Conservation (phyloP, 2,329 filamentous ascomycete species). For the Penicillium paneum region DNA sequence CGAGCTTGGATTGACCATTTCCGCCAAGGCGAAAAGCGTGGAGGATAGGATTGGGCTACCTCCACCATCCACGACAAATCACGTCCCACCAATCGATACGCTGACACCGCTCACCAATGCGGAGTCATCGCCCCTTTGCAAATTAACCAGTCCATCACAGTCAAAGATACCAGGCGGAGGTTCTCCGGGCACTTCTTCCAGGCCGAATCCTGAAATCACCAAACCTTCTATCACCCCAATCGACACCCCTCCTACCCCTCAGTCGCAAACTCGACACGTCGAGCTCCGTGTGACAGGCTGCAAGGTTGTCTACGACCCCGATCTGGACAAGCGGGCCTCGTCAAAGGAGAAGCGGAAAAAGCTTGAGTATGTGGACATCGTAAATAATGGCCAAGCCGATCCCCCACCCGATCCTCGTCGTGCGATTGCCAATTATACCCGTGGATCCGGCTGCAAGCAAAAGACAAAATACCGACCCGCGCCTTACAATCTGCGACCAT, state of each 20-base stretch:
- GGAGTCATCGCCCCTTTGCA: slow-evolving; percentile 62
- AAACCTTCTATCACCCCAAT: slow-evolving; percentile 41
- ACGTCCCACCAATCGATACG: slow-evolving; percentile 53
- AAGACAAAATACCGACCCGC: slow-evolving; percentile 67
- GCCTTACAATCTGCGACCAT: slow-evolving; percentile 77
- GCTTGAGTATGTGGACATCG: slow-evolving; percentile 52
- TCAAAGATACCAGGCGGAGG: slow-evolving; percentile 38
- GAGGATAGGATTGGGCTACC: slow-evolving; percentile 62
- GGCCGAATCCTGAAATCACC: slow-evolving; percentile 27
- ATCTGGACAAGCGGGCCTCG: slow-evolving; percentile 56
- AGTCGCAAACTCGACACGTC: slow-evolving; percentile 48
- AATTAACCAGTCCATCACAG: slow-evolving; percentile 53
- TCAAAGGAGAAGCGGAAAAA: slow-evolving; percentile 56
- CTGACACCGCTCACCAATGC: slow-evolving; percentile 65
- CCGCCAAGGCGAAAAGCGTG: slow-evolving; percentile 63
- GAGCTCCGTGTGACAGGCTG: slow-evolving; percentile 55
- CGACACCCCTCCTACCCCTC: slow-evolving; percentile 45
- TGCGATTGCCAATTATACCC: slow-evolving; percentile 60
- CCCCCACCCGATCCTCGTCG: slow-evolving; percentile 79
- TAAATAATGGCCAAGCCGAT: slow-evolving; percentile 55
- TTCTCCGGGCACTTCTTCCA: slow-evolving; percentile 26
- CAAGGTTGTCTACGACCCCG: slow-evolving; percentile 62
- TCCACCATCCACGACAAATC: slow-evolving; percentile 53
- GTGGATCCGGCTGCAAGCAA: slow-evolving; percentile 63
- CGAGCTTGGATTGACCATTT: slow-evolving; percentile 69